Percentiles rank a stretch among this genome's conserved stretches.
phyloP scores from a whole-genome alignment of 2,329 filamentous ascomycete genomes.

The Cladophialophora yegresii region DNA sequence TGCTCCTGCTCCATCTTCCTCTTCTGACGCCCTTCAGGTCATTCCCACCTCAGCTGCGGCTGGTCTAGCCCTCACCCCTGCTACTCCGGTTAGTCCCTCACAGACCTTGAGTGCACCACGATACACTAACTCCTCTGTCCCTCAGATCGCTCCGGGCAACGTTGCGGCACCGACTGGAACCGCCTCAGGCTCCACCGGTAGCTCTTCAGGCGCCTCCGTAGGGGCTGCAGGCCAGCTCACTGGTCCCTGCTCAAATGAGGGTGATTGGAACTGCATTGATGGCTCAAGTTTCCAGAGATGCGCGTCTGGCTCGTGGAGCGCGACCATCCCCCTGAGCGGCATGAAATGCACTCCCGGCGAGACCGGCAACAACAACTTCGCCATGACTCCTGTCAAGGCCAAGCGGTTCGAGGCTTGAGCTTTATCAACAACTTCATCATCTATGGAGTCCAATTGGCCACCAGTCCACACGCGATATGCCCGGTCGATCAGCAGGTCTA shows the following conservation, averaged over 20 bases:
- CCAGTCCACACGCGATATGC: not conserved
- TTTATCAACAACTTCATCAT: not conserved
- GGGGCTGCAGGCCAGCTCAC: constrained; percentile 41
- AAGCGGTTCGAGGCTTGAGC: constrained; percentile 20
- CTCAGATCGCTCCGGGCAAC: constrained; percentile 3
- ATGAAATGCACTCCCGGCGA: constrained; percentile 54
- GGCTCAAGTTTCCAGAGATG: constrained; percentile 63
- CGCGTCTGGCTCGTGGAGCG: constrained; percentile 60
- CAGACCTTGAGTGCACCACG: not conserved
- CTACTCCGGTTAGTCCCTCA: not conserved
- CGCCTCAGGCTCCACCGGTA: constrained; percentile 6
- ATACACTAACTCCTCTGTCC: constrained; percentile 8
- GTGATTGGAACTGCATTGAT: constrained; percentile 60
- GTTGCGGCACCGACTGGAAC: not conserved
- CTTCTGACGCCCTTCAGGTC: constrained; percentile 9
- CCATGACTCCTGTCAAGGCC: constrained; percentile 18
- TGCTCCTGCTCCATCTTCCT: not conserved
- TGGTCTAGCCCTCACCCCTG: not conserved
- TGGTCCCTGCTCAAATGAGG: constrained; percentile 56
- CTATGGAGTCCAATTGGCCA: not conserved
- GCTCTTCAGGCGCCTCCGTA: constrained; percentile 15
- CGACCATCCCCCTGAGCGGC: constrained; percentile 53
- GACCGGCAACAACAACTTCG: constrained; percentile 13
- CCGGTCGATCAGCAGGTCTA: not conserved
- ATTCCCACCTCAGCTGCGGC: constrained; percentile 16